A percentile compares a stretch with the other conserved stretches of the same genome.
These are phyloP conservation scores for Xylaria sp. DNA, from an alignment of 2,329 filamentous ascomycete species.

Conservation along the genomic window DNA sequence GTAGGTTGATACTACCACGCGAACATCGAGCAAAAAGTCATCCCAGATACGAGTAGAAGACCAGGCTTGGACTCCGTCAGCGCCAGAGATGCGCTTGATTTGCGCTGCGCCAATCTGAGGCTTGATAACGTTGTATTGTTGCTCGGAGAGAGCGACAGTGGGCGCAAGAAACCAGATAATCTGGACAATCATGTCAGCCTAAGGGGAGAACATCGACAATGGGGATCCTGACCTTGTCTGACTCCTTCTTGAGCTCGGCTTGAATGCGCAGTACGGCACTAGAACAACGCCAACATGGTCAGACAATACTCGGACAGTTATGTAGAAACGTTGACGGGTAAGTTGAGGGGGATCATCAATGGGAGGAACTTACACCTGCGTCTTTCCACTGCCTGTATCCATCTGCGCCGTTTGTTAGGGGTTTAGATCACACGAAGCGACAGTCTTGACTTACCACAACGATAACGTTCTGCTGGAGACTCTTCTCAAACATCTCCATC, in stretches of 20 bases:
- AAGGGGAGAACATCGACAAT: background rate
- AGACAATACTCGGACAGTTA: background rate
- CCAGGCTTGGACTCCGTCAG: slow-evolving; percentile 70
- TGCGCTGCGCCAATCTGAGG: slow-evolving; percentile 55
- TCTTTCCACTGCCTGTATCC: slow-evolving; percentile 77
- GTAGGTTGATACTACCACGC: slow-evolving; percentile 73
- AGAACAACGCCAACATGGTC: background rate
- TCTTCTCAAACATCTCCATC: slow-evolving; percentile 68
- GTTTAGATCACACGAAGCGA: background rate
- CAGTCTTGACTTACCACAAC: slow-evolving; percentile 50
- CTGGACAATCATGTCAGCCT: slow-evolving; percentile 33
- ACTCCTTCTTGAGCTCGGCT: slow-evolving; percentile 53
- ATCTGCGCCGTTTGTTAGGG: slow-evolving; percentile 42
- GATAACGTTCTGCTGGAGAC: slow-evolving; percentile 64
- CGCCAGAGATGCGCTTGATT: slow-evolving; percentile 59
- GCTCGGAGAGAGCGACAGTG: slow-evolving; percentile 60
- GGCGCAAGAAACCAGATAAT: slow-evolving; percentile 70
- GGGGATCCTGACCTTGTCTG: slow-evolving; percentile 46
- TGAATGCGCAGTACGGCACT: slow-evolving; percentile 65
- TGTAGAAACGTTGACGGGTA: background rate
- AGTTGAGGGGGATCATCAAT: background rate
- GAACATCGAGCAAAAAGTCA: slow-evolving; percentile 55
- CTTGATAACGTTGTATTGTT: slow-evolving; percentile 58
- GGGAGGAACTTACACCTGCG: slow-evolving; percentile 56
- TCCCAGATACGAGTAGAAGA: slow-evolving; percentile 62